These are phyloP conservation scores for Fulvia fulva DNA, from an alignment of 2,329 filamentous ascomycete species.

Conservation along the genomic window DNA sequence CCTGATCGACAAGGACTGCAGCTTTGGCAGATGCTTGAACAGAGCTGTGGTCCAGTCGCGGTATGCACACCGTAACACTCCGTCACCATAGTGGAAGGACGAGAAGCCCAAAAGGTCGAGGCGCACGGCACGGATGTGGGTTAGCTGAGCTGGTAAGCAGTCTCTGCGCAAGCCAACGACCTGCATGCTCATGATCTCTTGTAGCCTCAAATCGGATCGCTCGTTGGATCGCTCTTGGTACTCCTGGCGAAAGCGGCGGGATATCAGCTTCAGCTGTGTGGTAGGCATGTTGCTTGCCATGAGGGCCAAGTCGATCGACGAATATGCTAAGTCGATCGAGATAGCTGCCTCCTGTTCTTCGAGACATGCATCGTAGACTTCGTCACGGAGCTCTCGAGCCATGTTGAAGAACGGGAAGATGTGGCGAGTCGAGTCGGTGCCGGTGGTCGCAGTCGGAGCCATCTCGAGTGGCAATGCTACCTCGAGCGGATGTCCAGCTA, in stretches of 20 bases:
- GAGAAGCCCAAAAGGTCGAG: too few relatives aligned
- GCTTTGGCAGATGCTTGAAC: too few relatives aligned
- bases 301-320: not conserved
- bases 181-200: not conserved
- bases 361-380: conserved; percentile 4
- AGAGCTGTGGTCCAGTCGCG: too few relatives aligned
- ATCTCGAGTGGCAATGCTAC: not conserved
- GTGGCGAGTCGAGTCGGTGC: conserved; percentile 13
- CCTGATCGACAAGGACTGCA: too few relatives aligned
- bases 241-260: not conserved
- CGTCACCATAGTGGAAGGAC: too few relatives aligned
- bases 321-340: too few relatives aligned
- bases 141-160: not conserved
- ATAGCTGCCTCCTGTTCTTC: not conserved
- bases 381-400: conserved; percentile 6
- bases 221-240: not conserved
- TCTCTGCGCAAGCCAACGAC: not conserved
- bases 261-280: not conserved
- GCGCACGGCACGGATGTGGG: not conserved
- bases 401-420: conserved; percentile 14
- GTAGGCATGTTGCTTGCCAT: not conserved
- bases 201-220: not conserved
- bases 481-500: too few relatives aligned
- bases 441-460: not conserved
- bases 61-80: too few relatives aligned